Percentiles rank a stretch among this genome's conserved stretches.
These are phyloP conservation scores for Citrus mangshanensis DNA, from an alignment of 345 rosid genomes.

Conservation along the genomic window DNA sequence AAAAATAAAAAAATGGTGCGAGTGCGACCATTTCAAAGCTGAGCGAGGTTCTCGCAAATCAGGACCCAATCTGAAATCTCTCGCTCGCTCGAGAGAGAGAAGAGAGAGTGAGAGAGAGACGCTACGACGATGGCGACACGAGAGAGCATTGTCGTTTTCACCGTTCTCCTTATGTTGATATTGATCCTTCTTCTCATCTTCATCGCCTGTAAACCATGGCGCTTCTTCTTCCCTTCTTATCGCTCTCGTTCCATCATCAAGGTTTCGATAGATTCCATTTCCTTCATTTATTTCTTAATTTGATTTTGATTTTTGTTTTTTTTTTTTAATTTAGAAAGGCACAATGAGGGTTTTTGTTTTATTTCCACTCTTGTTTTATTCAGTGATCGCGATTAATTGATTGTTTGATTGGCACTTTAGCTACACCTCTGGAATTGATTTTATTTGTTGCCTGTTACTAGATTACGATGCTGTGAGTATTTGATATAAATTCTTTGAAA, in stretches of 20 bases:
- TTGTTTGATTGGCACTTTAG: background rate
- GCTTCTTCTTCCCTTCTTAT: conserved; percentile 50
- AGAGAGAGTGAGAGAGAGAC: conserved; percentile 20
- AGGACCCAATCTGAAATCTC: conserved; percentile 42
- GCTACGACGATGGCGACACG: conserved; percentile 55
- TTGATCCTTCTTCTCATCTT: conserved; percentile 63
- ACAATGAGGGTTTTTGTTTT: background rate
- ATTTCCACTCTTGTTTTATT: background rate
- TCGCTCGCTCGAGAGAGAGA: background rate
- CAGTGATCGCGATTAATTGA: conserved; percentile 5
- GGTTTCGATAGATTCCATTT: conserved; percentile 16
- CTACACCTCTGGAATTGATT: background rate
- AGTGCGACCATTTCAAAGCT: conserved; percentile 61
- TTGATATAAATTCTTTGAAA: background rate
- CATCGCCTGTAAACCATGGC: conserved; percentile 92
- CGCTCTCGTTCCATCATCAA: conserved; percentile 44
- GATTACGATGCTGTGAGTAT: background rate
- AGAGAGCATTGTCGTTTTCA: conserved; percentile 42
- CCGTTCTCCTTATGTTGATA: conserved; percentile 57
- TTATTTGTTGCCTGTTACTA: background rate
- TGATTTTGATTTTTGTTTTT: background rate
- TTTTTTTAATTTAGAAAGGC: background rate
- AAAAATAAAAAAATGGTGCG: background rate
- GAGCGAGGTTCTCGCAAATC: conserved; percentile 66
- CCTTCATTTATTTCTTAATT: background rate